Evolutionary conservation across 2,329 filamentous ascomycete species (phyloP).

Genomic region (Zymoseptoria crescenta): DNA sequence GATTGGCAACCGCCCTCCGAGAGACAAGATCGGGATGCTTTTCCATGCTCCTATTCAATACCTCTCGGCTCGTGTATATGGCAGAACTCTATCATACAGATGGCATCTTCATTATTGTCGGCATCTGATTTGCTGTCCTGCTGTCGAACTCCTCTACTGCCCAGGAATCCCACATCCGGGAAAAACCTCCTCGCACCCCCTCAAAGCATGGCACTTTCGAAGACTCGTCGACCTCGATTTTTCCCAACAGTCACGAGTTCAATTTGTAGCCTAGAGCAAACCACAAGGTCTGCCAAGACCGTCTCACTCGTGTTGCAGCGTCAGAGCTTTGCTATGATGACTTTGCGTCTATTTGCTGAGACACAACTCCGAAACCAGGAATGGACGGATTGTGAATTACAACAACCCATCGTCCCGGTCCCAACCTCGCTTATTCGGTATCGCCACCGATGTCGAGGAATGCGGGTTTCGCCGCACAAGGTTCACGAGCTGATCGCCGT

Average conservation of each 20-base stretch:
- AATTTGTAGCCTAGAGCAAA: conserved; percentile 76
- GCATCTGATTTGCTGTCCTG: neutral
- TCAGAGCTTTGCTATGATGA: conserved; percentile 69
- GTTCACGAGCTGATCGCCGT: no score
- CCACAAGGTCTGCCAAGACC: conserved; percentile 76
- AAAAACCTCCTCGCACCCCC: neutral
- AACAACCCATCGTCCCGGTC: no score
- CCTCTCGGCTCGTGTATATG: neutral
- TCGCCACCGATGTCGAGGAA: no score
- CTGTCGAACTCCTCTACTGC: neutral
- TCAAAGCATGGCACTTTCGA: conserved; percentile 66
- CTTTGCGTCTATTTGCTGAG: conserved; percentile 68
- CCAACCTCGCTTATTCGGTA: no score
- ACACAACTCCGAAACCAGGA: conserved; percentile 9
- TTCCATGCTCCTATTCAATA: neutral
- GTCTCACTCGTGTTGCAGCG: conserved; percentile 88
- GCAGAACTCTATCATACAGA: neutral
- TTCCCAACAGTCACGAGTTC: conserved; percentile 71
- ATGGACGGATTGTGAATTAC: neutral
- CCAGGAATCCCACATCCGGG: no score
- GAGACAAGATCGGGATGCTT: neutral
- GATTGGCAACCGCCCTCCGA: neutral
- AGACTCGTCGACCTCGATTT: conserved; percentile 67
- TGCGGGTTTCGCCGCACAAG: no score
- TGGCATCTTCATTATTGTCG: no score